phyloP scores from a whole-genome alignment of 1,139 yeast species.

The Blastobotrys ciferrii region DNA sequence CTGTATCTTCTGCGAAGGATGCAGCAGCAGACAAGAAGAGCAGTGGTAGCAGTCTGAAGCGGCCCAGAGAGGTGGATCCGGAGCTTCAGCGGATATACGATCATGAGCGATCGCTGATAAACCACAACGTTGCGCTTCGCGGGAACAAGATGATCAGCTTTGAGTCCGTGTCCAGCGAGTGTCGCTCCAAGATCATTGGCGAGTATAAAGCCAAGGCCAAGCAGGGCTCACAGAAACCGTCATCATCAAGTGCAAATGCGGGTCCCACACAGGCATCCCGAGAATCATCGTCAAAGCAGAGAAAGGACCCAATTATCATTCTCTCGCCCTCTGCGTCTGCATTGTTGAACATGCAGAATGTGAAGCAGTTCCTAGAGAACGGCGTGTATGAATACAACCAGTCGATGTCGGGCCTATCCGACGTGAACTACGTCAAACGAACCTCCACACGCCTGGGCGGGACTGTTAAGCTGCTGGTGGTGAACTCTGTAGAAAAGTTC shows the following conservation, averaged over 20 bases:
- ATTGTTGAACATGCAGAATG: constrained; percentile 72
- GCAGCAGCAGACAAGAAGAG: constrained; percentile 17
- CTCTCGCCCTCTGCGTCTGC: constrained; percentile 96
- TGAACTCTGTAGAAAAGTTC: constrained; percentile 83
- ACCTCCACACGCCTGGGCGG: constrained; percentile 56
- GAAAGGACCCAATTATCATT: constrained; percentile 84
- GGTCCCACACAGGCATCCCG: neutral
- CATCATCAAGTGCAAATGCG: neutral
- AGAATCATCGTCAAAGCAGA: constrained; percentile 16
- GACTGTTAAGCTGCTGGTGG: constrained; percentile 68
- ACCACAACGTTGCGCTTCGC: constrained; percentile 77
- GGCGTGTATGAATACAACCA: constrained; percentile 62
- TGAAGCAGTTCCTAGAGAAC: constrained; percentile 76
- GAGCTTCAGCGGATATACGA: constrained; percentile 52
- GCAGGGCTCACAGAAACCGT: constrained; percentile 14
- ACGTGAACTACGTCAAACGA: constrained; percentile 55
- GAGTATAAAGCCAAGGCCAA: constrained; percentile 13
- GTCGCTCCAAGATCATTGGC: constrained; percentile 58
- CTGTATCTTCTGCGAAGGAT: constrained; percentile 15
- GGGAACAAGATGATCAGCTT: constrained; percentile 73
- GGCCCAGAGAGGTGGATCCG: constrained; percentile 45
- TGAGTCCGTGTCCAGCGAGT: constrained; percentile 66
- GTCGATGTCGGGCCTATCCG: constrained; percentile 34
- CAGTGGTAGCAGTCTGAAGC: constrained; percentile 1
- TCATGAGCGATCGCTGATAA: constrained; percentile 65